Evolutionary conservation across 352 stramenopile genomes (phyloP).

Genomic region (Globisporangium uncinulatum): DNA sequence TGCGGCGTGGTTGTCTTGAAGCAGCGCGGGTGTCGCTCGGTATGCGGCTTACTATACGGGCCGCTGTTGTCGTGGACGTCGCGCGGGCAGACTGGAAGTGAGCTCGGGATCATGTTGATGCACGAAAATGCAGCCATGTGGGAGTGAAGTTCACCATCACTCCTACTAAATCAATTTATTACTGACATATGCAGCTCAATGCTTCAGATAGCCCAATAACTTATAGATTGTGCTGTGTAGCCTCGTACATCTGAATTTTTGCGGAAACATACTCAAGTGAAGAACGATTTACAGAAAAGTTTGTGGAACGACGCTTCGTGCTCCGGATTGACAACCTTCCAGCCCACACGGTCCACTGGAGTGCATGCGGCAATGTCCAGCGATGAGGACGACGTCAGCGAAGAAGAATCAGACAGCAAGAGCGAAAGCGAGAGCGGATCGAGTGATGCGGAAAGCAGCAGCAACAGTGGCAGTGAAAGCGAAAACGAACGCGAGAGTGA

Average conservation of each 20-base stretch:
- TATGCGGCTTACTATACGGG: not conserved
- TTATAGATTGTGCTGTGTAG: not conserved
- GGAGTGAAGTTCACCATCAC: not conserved
- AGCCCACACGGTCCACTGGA: not conserved
- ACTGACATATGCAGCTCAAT: not conserved
- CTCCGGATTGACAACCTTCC: not conserved
- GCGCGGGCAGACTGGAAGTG: not conserved
- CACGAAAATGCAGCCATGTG: not conserved
- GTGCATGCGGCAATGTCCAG: not conserved
- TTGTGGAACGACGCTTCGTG: not conserved
- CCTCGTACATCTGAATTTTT: no score
- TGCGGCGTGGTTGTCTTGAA: no score
- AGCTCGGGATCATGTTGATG: not conserved
- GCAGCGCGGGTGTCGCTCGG: no score
- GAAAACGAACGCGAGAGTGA: conserved; percentile 13
- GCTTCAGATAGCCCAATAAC: not conserved
- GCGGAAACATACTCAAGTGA: no score
- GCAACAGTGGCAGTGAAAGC: conserved; percentile 5
- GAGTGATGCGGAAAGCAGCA: conserved; percentile 4
- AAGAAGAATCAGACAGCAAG: conserved; percentile 5
- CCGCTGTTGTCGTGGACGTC: not conserved
- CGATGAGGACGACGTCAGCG: conserved; percentile 2
- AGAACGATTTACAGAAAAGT: not conserved
- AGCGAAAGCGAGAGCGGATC: conserved; percentile 4
- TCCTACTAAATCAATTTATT: not conserved